These are phyloP conservation scores for Pseudozyma hubeiensis DNA, from an alignment of 1,284 basidiomycete genomes.

Conservation along the genomic window DNA sequence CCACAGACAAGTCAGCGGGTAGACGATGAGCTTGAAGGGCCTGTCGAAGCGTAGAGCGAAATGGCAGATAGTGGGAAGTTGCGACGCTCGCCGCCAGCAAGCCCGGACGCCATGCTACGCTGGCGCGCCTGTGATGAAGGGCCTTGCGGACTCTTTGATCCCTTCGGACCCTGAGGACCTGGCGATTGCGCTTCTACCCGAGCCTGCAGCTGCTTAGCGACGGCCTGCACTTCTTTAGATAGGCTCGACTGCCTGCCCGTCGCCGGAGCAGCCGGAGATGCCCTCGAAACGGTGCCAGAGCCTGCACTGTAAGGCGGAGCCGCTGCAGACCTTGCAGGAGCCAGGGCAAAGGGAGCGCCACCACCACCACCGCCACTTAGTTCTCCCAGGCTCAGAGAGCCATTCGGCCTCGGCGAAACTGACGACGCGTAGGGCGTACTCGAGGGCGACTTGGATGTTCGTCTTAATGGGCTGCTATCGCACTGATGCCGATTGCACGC, in stretches of 20 bases:
- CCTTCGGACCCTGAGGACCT: slow-evolving; percentile 7
- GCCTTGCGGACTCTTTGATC: background rate
- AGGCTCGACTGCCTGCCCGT: slow-evolving; percentile 17
- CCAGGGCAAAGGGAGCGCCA: slow-evolving; percentile 4
- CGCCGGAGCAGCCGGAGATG: slow-evolving; percentile 9
- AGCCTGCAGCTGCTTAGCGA: slow-evolving; percentile 43
- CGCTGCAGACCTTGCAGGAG: slow-evolving; percentile 6
- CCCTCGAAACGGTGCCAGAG: slow-evolving; percentile 9
- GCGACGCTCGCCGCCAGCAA: slow-evolving; percentile 29
- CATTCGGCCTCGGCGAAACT: slow-evolving; percentile 20
- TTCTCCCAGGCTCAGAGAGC: slow-evolving; percentile 1
- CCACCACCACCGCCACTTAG: slow-evolving; percentile 7
- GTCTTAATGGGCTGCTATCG: slow-evolving; percentile 24
- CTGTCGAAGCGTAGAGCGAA: slow-evolving; percentile 42
- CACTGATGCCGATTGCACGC: slow-evolving; percentile 62
- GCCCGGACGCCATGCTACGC: slow-evolving; percentile 16
- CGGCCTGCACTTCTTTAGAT: slow-evolving; percentile 45
- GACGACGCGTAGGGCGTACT: slow-evolving; percentile 24
- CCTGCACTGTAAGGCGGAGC: background rate
- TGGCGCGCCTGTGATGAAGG: background rate
- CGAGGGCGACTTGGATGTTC: slow-evolving; percentile 22
- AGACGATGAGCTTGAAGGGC: slow-evolving; percentile 6
- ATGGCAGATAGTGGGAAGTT: slow-evolving; percentile 41
- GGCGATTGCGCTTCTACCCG: slow-evolving; percentile 46
- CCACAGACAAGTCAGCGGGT: background rate